Conservation (phyloP, 2,329 filamentous ascomycete genomes). For the Phialophora expanda region DNA sequence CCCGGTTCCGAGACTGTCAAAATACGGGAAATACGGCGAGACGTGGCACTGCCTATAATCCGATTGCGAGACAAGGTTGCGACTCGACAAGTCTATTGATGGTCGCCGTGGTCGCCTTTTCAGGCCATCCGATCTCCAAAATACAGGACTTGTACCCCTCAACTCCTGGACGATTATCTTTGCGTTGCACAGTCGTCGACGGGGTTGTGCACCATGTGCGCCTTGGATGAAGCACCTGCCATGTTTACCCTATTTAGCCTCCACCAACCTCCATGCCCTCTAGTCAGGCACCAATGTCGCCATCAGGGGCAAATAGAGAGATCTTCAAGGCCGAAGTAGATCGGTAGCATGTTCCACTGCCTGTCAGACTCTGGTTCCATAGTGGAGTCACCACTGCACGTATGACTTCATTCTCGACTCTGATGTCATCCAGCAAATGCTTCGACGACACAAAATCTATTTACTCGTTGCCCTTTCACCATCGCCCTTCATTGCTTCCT, state of each 20-base stretch:
- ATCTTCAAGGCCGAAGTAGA: neutral
- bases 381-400: neutral
- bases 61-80: neutral
- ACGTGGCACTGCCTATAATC: too few species aligned
- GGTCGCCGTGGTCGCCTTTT: neutral
- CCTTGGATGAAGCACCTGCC: neutral
- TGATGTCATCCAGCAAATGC: neutral
- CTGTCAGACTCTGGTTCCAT: neutral
- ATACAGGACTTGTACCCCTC: neutral
- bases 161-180: neutral
- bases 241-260: neutral
- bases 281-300: neutral
- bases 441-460: neutral
- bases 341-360: neutral
- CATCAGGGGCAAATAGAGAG: neutral
- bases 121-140: neutral
- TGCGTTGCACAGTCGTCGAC: neutral
- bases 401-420: constrained; percentile 4
- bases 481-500: neutral
- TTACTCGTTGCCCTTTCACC: neutral
- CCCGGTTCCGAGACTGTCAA: neutral
- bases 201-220: neutral
- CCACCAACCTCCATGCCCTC: neutral
- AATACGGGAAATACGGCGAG: neutral
- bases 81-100: neutral